These are phyloP conservation scores for Diplodia scrobiculata DNA, from an alignment of 2,329 filamentous ascomycete species.

Conservation along the genomic window DNA sequence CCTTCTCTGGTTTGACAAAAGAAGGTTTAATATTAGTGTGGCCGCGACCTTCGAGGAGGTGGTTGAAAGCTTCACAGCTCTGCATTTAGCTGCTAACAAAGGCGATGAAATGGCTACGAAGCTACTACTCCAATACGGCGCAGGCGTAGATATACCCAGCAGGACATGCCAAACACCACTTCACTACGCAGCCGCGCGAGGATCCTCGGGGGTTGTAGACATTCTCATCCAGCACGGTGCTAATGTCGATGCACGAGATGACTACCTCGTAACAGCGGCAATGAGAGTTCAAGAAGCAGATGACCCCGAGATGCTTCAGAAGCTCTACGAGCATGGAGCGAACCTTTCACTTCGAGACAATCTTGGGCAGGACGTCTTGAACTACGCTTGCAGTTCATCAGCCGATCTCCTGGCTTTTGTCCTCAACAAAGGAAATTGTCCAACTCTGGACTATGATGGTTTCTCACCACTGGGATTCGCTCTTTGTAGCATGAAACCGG, in stretches of 20 bases:
- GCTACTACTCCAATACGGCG: background rate
- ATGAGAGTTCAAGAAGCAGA: accelerated
- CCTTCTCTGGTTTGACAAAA: too few relatives aligned
- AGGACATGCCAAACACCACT: background rate
- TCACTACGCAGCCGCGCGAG: background rate
- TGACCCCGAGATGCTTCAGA: background rate
- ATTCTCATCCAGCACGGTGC: background rate
- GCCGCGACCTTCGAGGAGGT: too few relatives aligned
- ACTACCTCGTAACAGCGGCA: background rate
- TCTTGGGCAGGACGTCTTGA: background rate
- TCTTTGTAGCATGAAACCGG: background rate
- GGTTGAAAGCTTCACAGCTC: background rate
- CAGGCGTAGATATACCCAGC: background rate
- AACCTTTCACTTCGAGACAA: background rate
- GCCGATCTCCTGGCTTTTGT: background rate
- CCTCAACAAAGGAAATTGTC: background rate
- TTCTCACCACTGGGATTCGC: background rate
- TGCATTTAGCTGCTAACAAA: background rate
- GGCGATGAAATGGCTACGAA: too few relatives aligned
- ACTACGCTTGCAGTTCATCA: background rate
- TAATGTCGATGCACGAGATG: background rate
- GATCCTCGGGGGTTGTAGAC: too few relatives aligned
- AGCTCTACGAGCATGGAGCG: background rate
- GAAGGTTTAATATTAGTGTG: too few relatives aligned
- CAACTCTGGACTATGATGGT: background rate